Evolutionary conservation across 2,329 filamentous ascomycete genomes (phyloP), one percentile per base, ranked within the genome.

Genomic region (Neofusicoccum umdonicola): DNA sequence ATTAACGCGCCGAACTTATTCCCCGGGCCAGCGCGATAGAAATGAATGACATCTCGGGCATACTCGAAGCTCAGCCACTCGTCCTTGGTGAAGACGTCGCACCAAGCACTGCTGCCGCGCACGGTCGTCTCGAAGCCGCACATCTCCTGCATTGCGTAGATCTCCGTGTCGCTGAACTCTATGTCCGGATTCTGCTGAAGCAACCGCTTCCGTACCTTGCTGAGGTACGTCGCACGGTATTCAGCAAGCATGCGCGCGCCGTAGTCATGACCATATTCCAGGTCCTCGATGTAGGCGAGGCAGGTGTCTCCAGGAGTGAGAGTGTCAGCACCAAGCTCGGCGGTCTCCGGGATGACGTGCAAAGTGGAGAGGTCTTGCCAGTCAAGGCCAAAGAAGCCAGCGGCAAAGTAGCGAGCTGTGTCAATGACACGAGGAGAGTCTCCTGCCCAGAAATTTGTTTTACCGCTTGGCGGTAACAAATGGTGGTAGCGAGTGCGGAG

Each of bases 101-200:
- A 87, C 85, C 85, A 87, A 5, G 78, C 78, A 70, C 83, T 86
- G 22, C 72, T 75, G 6, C 85, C 85, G 64, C 82, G 79, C 0
- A 82, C 81, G 2, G 83, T 80, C 0, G 78, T 84, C 71, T 87
- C 85, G 67, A 87, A 88, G 1, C 83, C 85, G 70, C 85, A 87
- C 77, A 87, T 82, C 68, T 87, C 84, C 71, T 87, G 85, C 85
- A 87, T 87, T 65, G 81, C 78, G 69, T 82, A 87, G 42, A 87
- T 72, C 62, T 87, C 84, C 3, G 76, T 69, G 51, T 80, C 76
- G 0, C 73, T 76, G 64, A 85, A 79, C 13, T 70, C 60, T 44
- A 85, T 74, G 1, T 72, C 76, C 2, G 80, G 74, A 37, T 79
- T 80, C n/a, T 81, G 74, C 5, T 77, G 67, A 1, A 70, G 68